These are phyloP conservation scores for Kewa caespitosa DNA, from an alignment of 179 eudicot genomes.

Conservation along the genomic window DNA sequence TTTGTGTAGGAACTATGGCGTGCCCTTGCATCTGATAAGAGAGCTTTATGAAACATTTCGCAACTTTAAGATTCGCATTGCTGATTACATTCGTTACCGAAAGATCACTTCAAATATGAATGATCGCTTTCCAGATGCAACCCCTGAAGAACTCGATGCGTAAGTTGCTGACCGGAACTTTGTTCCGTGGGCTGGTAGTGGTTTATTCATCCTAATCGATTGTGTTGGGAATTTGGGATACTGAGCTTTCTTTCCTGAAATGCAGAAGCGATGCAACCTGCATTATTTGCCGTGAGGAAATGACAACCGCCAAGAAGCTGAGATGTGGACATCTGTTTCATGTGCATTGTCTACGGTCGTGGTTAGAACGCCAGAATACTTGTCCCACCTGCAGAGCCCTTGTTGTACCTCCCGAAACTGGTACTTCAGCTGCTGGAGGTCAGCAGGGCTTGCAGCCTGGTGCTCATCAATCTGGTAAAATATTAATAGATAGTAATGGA, in stretches of 20 bases:
- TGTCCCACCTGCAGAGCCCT: constrained; percentile 99
- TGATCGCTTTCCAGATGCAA: constrained; percentile 99
- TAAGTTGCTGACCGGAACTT: constrained; percentile 40
- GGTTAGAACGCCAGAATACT: constrained; percentile 97
- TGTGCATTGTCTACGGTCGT: constrained; percentile 95
- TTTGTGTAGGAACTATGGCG: constrained; percentile 79
- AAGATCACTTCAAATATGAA: constrained; percentile 99
- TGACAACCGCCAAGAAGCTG: constrained; percentile 89
- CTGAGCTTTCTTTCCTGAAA: constrained; percentile 18
- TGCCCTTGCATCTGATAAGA: constrained; percentile 92
- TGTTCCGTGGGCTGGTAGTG: not conserved
- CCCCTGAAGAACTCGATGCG: constrained; percentile 79
- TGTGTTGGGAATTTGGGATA: constrained; percentile 2
- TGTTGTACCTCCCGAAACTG: constrained; percentile 84
- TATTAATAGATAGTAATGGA: not conserved
- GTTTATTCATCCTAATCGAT: not conserved
- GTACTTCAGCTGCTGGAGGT: constrained; percentile 51
- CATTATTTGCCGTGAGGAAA: constrained; percentile 99
- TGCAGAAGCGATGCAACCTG: constrained; percentile 94
- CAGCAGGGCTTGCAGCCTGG: constrained; percentile 46
- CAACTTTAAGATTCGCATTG: constrained; percentile 89
- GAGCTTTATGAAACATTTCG: constrained; percentile 98
- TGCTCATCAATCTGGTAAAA: constrained; percentile 62
- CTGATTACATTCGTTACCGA: constrained; percentile 93
- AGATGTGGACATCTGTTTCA: constrained; percentile 94